Evolutionary conservation across 768 basidiomycete genomes (phyloP).

Genomic region (Lactarius sp.): DNA sequence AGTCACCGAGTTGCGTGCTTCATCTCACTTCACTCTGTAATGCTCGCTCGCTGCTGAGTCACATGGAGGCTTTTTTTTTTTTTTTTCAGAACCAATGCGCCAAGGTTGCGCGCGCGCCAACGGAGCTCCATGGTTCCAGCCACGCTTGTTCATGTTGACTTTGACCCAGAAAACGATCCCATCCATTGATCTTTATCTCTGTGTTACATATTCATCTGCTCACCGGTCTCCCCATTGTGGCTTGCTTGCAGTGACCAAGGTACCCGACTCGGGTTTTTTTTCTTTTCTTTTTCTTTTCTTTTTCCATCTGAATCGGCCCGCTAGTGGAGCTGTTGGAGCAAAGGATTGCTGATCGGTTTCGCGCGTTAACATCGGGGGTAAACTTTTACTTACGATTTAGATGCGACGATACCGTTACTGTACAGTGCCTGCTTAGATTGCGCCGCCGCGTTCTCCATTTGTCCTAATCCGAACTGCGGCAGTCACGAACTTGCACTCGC

Average conservation of each 20-base stretch:
- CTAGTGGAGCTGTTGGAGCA: neutral
- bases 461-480: neutral
- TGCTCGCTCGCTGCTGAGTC: neutral
- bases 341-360: neutral
- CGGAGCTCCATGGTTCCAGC: no score
- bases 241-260: neutral
- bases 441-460: neutral
- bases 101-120: no score
- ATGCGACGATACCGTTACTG: neutral
- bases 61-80: neutral
- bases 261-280: neutral
- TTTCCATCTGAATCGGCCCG: neutral
- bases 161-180: neutral
- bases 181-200: neutral
- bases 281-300: neutral
- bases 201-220: neutral
- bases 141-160: no score
- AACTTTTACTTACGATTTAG: neutral
- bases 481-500: no score
- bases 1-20: neutral
- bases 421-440: neutral
- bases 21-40: no score
- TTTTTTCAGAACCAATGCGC: neutral
- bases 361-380: neutral
- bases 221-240: neutral